Evolutionary conservation across 148 eudicot species (phyloP), one percentile per base, ranked within the genome.

Genomic region (Rhododendron vialii): DNA sequence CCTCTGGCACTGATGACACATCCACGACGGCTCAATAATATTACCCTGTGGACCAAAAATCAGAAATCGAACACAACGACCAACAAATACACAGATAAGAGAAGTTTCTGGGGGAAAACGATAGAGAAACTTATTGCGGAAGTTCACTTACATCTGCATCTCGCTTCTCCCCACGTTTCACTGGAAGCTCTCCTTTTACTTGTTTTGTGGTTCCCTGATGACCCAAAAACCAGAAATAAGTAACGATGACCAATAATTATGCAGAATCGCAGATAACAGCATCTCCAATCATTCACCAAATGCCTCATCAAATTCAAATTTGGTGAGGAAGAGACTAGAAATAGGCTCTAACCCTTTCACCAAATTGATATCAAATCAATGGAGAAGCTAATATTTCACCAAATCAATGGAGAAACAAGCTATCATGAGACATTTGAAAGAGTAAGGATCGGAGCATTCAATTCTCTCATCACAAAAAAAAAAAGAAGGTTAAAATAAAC

Each of bases 1-100:
- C 89, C 92, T 91, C 65, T 92, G 94, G 84, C 94, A 92, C 63
- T 91, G 94, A 63, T 92, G 94, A 83, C 93, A 92, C 90, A 88
- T 89, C n/a, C 24, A 57, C 8, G 63, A 57, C 2, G 4, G n/a
- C 63, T 57, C 63, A 59, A 59, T 59, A 59, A 59, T 59, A 5
- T 59, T 59, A 59, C 65, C 65, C 65, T 59, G 65, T 59, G 65
- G 20, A 20, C n/a, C n/a, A 59, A 59, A 59, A 20, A 59, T 59
- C 24, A 59, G 65, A 59, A 20, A 59, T 59, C 0, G 7, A 18
- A 18, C 24, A 18, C 63, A 20, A 57, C 1, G 7, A 57, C 24
- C 63, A 59, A 59, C 9, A 59, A 59, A 59, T 20, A 59, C 24
- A 5, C 65, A 59, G n/a, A 59, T 59, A 59, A 59, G n/a, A 59